Evolutionary conservation across 176 grass and related monocot genomes (phyloP), one percentile per base, ranked within the genome.

Genomic region (Dendrocalamus sinicus): DNA sequence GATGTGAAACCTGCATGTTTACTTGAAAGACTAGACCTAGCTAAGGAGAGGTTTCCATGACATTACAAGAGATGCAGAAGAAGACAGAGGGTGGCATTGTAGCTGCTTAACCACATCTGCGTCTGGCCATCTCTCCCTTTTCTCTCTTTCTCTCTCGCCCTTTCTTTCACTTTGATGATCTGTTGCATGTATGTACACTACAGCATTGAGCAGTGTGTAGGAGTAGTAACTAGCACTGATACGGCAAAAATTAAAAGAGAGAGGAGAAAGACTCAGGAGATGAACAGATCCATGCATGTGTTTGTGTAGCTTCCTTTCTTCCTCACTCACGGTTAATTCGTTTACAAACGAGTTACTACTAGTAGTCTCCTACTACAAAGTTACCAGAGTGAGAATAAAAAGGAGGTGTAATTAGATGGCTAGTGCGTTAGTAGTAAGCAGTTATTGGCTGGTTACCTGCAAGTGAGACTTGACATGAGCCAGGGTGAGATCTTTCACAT

Each of bases 401-500:
- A 16, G 12, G 17, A 39, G 14, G 26, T 40, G 50, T 28, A 23
- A 50, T 65, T 30, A 67, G 66, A 1, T 67, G 85, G 3, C 64
- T 35, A 65, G n/a, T 73, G 59, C 61, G 46, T 20, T 43, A 59
- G 47, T 4, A 77, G 55, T 16, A 44, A 76, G 55, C 4, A 9
- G 22, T 37, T 52, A 7, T 0, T 35, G 17, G 6, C 75, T 24
- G 30, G 10, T 75, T 86, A 94, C 92, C 92, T 94, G 92, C 87
- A 94, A 85, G 67, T 94, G 92, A 83, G 92, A 94, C 75, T 94
- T 94, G 77, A 94, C 92, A 89, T 94, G 92, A 87, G 92, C 89
- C 63, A 94, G 88, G 23, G 92, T 94, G 76, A 94, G 92, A 82
- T 94, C 92, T 81, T 91, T 94, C 41, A 94, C 92, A 84, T 94